Conservation (phyloP, 192 early-diverging fungal species). For the Podila epicladia region DNA sequence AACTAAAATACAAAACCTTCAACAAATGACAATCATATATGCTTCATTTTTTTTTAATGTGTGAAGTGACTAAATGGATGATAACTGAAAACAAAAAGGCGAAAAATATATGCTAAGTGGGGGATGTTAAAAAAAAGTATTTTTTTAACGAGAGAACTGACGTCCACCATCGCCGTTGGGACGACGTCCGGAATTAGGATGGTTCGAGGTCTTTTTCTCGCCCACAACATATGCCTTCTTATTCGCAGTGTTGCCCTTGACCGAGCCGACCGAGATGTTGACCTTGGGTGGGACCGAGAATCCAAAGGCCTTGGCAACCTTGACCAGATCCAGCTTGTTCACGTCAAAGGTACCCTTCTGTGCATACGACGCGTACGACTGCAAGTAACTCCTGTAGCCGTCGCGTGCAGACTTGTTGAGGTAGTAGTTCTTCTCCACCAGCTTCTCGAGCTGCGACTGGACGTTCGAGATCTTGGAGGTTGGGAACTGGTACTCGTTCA, state of each 20-base stretch:
- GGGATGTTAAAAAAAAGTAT: not conserved
- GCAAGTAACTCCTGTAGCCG: constrained; percentile 96
- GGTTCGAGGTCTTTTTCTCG: constrained; percentile 46
- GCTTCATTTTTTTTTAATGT: not conserved
- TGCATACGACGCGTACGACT: constrained; percentile 94
- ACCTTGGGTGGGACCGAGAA: constrained; percentile 96
- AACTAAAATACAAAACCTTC: no score
- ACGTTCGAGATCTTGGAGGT: constrained; percentile 95
- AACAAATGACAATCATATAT: not conserved
- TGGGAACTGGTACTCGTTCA: constrained; percentile 99
- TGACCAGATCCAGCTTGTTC: constrained; percentile 87
- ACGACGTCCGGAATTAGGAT: constrained; percentile 36
- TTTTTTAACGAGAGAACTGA: constrained; percentile 44
- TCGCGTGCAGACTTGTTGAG: constrained; percentile 95
- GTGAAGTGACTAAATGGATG: constrained; percentile 2
- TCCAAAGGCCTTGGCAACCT: constrained; percentile 94
- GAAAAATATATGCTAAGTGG: not conserved
- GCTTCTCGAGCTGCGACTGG: constrained; percentile 93
- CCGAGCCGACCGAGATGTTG: constrained; percentile 71
- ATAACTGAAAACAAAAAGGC: not conserved
- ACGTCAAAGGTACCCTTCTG: constrained; percentile 98
- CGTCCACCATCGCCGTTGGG: constrained; percentile 40
- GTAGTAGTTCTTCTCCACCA: constrained; percentile 98
- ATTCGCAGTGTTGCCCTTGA: constrained; percentile 43
- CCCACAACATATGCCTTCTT: constrained; percentile 51